Base-by-base conservation (phyloP, 441 rosid genomes). In the Adansonia grandidieri region DNA sequence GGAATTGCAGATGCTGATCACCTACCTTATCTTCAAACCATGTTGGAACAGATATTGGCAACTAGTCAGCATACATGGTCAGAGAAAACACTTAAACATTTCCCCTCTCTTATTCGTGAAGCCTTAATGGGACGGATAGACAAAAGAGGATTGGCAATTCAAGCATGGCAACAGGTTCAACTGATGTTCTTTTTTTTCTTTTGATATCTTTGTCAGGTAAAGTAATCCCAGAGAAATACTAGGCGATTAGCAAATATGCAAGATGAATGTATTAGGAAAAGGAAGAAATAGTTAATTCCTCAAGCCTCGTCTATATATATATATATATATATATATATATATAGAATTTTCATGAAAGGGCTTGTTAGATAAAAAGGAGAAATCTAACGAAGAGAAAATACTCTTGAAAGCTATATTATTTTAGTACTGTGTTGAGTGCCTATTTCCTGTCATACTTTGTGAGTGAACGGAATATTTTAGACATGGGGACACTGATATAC, bases 1-100 rank as follows among this genome's bases (percentile, higher is more conserved):
- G 99, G 99, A 81, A 93, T 94, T 77, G 94, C 99, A 28, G 98
- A 96, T 85, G 97, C 99, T 78, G 99, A 96, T 82, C 98, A 96
- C 85, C 57, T 94, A 79, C 91, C 86, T 73, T 94, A 89, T 85
- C 91, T 96, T 81, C 99, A 90, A 85, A 89, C 91, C 40, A 94
- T 94, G 98, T 82, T 94, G 75, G 99, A 94, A 77, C 98, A 94
- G 80, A 87, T 96, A 80, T 84, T 96, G 81, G 94, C 92, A 64
- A 88, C 95, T 73, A 94, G 97, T 85, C 97, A 90, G 79, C 99
- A 96, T 84, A 88, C 93, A 37, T 96, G 99, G 99, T 96, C 99
- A 13, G 93, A 96, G 77, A 94, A 92, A 84, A 96, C 98, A 28
- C 79, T 96, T 15, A 87, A 88, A 69, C 80, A 92, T 83, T 96